Percentiles rank a stretch among this genome's conserved stretches.
Evolutionary conservation across 371 early-diverging fungal species (phyloP).

Genomic region (Mortierella sp.): DNA sequence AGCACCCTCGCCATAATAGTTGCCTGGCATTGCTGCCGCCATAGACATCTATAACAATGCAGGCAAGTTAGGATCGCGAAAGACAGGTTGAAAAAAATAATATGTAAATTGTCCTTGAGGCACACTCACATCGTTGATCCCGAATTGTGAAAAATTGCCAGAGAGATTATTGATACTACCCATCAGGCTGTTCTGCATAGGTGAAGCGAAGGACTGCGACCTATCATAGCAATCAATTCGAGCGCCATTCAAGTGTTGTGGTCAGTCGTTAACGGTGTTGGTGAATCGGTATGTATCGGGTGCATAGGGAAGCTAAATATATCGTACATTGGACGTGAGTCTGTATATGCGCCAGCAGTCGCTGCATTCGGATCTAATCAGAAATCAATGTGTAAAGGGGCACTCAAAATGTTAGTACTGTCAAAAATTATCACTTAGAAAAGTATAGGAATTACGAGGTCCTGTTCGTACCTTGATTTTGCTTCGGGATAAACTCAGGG

Average conservation of each 20-base stretch:
- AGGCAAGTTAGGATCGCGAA: not conserved
- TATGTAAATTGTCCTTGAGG: not conserved
- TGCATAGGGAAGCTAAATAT: not conserved
- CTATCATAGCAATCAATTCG: constrained; percentile 4
- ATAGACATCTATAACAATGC: constrained; percentile 29
- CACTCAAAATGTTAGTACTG: no score
- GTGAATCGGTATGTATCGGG: no score
- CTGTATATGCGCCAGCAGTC: constrained; percentile 7
- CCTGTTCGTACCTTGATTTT: constrained; percentile 53
- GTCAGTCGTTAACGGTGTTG: no score
- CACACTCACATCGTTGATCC: constrained; percentile 40
- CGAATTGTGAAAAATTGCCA: constrained; percentile 41
- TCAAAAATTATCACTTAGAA: no score
- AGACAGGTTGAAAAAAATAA: no score
- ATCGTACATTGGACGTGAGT: constrained; percentile 15
- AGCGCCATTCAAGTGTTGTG: not conserved
- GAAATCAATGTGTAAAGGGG: not conserved
- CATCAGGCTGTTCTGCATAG: constrained; percentile 34
- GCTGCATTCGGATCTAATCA: constrained; percentile 7
- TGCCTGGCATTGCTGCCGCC: constrained; percentile 26
- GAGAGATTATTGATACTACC: constrained; percentile 32
- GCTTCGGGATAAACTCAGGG: constrained; percentile 74
- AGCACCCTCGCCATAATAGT: constrained; percentile 41
- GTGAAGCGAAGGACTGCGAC: constrained; percentile 31
- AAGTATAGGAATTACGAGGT: no score